Base-by-base conservation (phyloP, 495 filamentous ascomycete genomes). In the Glonium stellatum region DNA sequence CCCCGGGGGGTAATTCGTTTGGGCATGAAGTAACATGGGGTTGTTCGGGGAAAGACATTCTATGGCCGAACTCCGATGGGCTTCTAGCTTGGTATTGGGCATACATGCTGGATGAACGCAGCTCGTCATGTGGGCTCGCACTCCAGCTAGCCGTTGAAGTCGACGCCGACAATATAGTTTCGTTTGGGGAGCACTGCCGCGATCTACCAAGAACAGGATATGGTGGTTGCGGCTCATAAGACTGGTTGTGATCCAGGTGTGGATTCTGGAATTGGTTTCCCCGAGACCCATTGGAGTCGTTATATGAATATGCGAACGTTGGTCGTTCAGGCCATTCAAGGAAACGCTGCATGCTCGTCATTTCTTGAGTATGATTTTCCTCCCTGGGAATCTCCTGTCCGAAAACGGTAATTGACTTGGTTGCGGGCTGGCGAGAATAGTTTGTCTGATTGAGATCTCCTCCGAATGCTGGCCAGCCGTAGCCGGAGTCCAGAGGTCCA, bases 271-370 rank as follows among this genome's bases (percentile, higher is more conserved):
- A 35, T 12, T 35, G 19, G 37, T 21, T 31, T 25, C 34, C 37
- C 12, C 18, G 39, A 37, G 12, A 23, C 22, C 44, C 39, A 23
- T 25, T 41, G 25, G 31, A 25, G 27, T 67, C 54, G 2, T 58
- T 46, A 15, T 62, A 44, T 21, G 62, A 55, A 0, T 62, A 37
- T 27, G 62, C 23, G 18, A 62, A 48, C 25, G 62, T 58, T 21
- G 62, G 57, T 10, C 39, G 47, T 11, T 67, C 65, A 1, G 23
- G 9, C 42, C 54, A 57, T 19, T 55, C 27, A n/a, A 64, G 42
- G 27, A 55, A 68, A 31, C 65, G 65, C 19, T 65, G 34, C 65
- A 68, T 62, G 21, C 23, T 44, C 11, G 48, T 52, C 65, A 60
- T 67, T 36, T 41, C 37, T 18, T 57, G 57, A 22, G 25, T 44